A percentile compares a stretch with the other conserved stretches of the same genome.
phyloP scores from a whole-genome alignment of 495 filamentous ascomycete genomes.

The Xylaria venustula region DNA sequence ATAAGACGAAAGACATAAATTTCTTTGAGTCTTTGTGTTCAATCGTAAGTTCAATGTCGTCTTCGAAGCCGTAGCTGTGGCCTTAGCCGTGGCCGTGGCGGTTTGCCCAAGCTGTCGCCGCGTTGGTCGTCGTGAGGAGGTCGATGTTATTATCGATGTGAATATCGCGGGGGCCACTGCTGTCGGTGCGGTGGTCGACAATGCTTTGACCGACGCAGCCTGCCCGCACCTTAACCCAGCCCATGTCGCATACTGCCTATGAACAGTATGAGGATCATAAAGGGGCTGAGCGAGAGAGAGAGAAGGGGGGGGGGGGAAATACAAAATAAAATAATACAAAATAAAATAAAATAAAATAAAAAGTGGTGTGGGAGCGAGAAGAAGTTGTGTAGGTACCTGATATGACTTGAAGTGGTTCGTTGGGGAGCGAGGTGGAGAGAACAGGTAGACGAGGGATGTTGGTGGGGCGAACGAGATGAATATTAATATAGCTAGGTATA shows the following conservation, averaged over 20 bases:
- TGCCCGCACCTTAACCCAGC: conserved; percentile 9
- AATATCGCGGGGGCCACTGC: conserved; percentile 6
- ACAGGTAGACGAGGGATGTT: not conserved
- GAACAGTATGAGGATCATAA: not conserved
- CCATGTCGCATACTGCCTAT: conserved; percentile 12
- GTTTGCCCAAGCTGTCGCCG: no score
- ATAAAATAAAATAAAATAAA: no score
- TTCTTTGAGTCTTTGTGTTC: not conserved
- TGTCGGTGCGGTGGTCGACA: conserved; percentile 19
- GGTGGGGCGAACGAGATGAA: not conserved
- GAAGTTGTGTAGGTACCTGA: not conserved
- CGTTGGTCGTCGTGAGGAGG: no score
- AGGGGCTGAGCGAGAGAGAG: not conserved
- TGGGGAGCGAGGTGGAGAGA: not conserved
- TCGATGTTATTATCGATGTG: no score
- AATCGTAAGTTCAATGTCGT: not conserved
- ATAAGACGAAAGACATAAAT: no score
- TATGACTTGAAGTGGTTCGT: no score
- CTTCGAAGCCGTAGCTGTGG: not conserved
- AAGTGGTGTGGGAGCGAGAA: no score
- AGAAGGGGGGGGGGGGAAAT: not conserved
- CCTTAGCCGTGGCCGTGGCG: not conserved
- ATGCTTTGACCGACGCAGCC: conserved; percentile 15
- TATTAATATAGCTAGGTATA: not conserved
- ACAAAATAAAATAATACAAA: not conserved